Evolutionary conservation across 148 eudicot genomes (phyloP).

Genomic region (Rhododendron ovatum): DNA sequence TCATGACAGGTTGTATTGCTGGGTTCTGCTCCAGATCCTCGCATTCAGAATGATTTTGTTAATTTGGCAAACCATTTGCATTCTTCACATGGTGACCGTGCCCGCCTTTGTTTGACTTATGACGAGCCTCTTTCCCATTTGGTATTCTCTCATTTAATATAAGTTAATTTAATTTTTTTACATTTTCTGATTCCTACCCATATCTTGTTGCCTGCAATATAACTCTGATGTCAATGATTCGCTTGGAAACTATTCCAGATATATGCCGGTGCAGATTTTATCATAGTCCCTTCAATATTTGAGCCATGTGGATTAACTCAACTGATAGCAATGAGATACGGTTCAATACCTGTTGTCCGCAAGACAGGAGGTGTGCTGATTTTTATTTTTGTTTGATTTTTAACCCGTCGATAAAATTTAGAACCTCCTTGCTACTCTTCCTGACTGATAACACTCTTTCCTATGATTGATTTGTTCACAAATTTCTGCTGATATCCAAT

Average conservation of each 20-base stretch:
- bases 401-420: not conserved
- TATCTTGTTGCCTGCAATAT: not conserved
- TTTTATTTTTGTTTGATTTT: not conserved
- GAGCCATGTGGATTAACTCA: constrained; percentile 99
- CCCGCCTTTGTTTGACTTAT: constrained; percentile 88
- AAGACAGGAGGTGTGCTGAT: constrained; percentile 81
- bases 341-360: constrained; percentile 90
- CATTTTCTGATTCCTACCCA: not conserved
- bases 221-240: not conserved
- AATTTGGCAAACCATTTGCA: constrained; percentile 74
- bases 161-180: not conserved
- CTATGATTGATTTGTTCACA: not conserved
- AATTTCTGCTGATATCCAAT: not conserved
- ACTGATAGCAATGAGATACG: constrained; percentile 97
- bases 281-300: constrained; percentile 91
- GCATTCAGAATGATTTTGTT: constrained; percentile 87
- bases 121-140: constrained; percentile 98
- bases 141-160: constrained; percentile 39
- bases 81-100: constrained; percentile 72
- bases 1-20: constrained; percentile 67
- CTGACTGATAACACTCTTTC: not conserved
- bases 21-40: constrained; percentile 93
- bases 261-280: constrained; percentile 95
- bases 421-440: not conserved
- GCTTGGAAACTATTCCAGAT: constrained; percentile 44